phyloP scores from a whole-genome alignment of 139 green algal species.

The Nannochloris sp. region DNA sequence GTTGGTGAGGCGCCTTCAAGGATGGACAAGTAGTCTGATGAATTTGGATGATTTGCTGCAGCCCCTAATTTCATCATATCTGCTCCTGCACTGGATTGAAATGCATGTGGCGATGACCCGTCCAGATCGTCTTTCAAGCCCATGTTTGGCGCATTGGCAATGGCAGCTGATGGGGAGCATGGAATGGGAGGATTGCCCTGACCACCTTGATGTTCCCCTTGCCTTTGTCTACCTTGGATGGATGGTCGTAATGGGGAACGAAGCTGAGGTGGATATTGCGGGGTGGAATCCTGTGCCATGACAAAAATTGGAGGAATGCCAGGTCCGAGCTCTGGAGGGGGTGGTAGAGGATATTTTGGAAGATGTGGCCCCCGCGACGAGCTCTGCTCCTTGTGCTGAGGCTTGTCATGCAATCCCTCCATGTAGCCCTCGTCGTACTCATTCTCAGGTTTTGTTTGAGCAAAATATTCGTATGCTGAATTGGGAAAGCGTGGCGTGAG shows the following conservation, averaged over 20 bases:
- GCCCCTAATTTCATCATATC: no score
- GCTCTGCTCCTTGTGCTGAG: slow-evolving; percentile 1
- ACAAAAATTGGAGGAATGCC: slow-evolving; percentile 30
- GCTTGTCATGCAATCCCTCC: neutral
- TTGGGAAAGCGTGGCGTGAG: neutral
- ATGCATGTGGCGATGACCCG: no score
- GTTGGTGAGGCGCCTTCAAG: neutral
- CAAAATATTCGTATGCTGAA: neutral
- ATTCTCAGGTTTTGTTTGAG: neutral
- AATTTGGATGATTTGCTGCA: no score
- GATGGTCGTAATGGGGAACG: slow-evolving; percentile 22
- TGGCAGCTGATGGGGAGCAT: no score
- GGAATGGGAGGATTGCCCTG: no score
- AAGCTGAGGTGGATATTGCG: slow-evolving; percentile 2
- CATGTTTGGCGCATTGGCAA: no score
- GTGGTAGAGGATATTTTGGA: neutral
- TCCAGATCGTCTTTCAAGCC: no score
- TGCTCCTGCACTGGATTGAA: no score
- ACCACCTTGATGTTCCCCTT: no score
- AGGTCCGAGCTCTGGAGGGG: neutral
- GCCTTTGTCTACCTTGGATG: neutral
- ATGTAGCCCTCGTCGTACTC: neutral
- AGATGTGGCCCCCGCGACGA: slow-evolving; percentile 5
- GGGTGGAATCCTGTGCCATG: slow-evolving; percentile 20
- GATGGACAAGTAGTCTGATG: neutral